Evolutionary conservation across 345 rosid species (phyloP).

Genomic region (Salix brachista): DNA sequence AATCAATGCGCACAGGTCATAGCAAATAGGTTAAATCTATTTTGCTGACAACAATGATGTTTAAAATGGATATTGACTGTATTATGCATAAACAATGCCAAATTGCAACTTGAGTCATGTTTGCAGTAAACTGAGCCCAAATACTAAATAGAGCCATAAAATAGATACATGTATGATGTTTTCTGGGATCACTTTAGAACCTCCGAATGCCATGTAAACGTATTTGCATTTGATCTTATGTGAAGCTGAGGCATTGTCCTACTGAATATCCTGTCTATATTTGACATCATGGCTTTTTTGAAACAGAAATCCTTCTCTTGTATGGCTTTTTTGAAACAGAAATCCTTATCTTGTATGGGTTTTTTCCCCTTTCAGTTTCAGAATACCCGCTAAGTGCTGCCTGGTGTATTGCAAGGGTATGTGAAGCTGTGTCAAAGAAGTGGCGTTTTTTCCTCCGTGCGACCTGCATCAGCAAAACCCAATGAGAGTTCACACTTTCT

Average conservation of each 20-base stretch:
- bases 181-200: neutral
- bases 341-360: neutral
- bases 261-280: neutral
- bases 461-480: conserved; percentile 40
- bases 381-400: conserved; percentile 87
- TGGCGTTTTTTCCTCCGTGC: conserved; percentile 53
- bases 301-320: neutral
- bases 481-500: neutral
- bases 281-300: neutral
- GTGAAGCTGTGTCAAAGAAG: conserved; percentile 44
- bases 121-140: too few species aligned
- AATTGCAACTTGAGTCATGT: too few species aligned
- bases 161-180: neutral
- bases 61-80: too few species aligned
- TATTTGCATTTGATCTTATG: neutral
- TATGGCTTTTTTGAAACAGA: too few species aligned
- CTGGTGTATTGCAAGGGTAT: conserved; percentile 67
- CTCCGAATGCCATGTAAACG: neutral
- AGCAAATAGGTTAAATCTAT: too few species aligned
- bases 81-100: too few species aligned
- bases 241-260: neutral
- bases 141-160: too few species aligned
- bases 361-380: conserved; percentile 50
- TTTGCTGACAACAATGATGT: too few species aligned
- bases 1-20: too few species aligned